Base-by-base conservation (phyloP, 495 filamentous ascomycete species). In the Cetradonia linearis region DNA sequence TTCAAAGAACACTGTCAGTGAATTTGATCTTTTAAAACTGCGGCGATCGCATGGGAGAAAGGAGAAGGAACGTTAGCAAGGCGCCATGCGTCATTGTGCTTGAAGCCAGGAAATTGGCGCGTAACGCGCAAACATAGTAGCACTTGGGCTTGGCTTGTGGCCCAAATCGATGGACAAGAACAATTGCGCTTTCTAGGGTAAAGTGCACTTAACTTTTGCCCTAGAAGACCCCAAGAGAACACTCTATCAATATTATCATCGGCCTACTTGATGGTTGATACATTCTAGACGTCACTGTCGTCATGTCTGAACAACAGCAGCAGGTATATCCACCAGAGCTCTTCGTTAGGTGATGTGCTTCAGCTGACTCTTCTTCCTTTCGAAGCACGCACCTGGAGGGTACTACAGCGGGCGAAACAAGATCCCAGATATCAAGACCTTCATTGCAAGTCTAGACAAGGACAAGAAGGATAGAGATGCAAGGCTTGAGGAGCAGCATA, bases 341-440 rank as follows among this genome's bases (percentile, higher is more conserved):
- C 31, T 36, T 28, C n/a, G 13, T 34, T 25, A 23, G 20, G 20
- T 25, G 9, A 13, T 48, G 40, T 30, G 28, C 33, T 25, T 11
- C 11, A n/a, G 36, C 62, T 55, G 38, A 55, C 16, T 13, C 25
- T 44, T 16, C n/a, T 36, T 36, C 46, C 38, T 28, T 23, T 20
- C 55, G 46, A 33, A 66, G 62, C 65, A 65, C 55, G 61, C 61
- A 44, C 65, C 65, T 28, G 65, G 65, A 27, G 65, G 65, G 20
- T 63, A 67, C 55, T 67, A 67, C 54, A 65, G 63, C 37, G 65
- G 61, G 16, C 61, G 50, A 33, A 68, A 68, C 50, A 68, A 68
- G 33, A 79, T 97, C 50, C 92, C 92, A 3, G 96, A 88, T 50
- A 86, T 97, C 64, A 82, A 87, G 67, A 80, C 89, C 68, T 95